These are phyloP conservation scores for Pseudocercospora fuligena DNA, from an alignment of 2,329 filamentous ascomycete genomes.

Conservation along the genomic window DNA sequence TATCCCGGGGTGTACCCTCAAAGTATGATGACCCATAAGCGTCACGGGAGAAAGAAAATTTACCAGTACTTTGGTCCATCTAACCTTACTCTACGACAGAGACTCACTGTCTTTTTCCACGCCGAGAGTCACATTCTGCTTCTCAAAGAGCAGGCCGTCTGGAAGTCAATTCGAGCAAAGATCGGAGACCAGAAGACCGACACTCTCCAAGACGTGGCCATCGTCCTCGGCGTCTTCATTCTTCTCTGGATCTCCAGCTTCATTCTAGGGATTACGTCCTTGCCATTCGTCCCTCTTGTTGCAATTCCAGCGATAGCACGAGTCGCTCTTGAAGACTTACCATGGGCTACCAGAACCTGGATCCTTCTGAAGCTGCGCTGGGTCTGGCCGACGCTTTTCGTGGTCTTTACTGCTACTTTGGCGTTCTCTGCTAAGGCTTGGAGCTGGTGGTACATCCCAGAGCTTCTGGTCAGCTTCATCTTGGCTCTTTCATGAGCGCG, in stretches of 20 bases:
- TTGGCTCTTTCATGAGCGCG: too few species aligned
- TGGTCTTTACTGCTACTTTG: too few species aligned
- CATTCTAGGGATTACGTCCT: background rate
- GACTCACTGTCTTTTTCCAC: background rate
- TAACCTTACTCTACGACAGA: background rate
- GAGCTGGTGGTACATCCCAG: too few species aligned
- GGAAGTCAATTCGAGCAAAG: background rate
- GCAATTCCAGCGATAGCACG: background rate
- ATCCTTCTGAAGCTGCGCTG: background rate
- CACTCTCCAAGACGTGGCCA: background rate
- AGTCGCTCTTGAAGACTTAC: background rate
- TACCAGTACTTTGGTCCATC: background rate
- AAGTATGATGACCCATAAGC: background rate
- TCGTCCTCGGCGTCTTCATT: background rate
- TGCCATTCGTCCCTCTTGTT: background rate
- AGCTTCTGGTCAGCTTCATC: too few species aligned
- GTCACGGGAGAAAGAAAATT: background rate
- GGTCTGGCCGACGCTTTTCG: background rate
- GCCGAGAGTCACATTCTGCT: background rate
- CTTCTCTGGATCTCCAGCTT: background rate
- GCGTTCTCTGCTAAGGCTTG: too few species aligned
- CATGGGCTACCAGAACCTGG: background rate
- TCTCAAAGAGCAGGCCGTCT: background rate
- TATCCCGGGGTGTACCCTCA: background rate
- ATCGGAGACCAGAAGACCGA: background rate